Evolutionary conservation across 257 asterid species (phyloP), one percentile per base, ranked within the genome.

Genomic region (Plantago elongata): DNA sequence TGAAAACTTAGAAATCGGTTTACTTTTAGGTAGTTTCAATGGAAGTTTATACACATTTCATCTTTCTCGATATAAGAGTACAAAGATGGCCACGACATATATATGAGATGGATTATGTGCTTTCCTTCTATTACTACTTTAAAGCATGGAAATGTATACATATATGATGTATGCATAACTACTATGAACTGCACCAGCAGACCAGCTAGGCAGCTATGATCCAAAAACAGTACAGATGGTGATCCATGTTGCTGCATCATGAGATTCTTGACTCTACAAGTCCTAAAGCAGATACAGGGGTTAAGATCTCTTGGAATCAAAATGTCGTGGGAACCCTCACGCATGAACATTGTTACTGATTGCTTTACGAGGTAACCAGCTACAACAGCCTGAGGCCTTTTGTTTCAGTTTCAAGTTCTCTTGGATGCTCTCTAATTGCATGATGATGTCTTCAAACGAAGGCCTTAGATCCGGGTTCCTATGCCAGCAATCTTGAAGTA

Each of bases 401-500:
- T 64, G 63, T 30, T 59, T 54, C 71, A 78, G 67, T 30, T 59
- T 54, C 71, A 78, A 65, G 43, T 42, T 66, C 43, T 63, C 81
- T 64, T 80, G 81, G 58, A 80, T 83, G 37, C 13, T 59, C 78
- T 83, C 87, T 30, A 83, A 75, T 48, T 62, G 79, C 56, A 64
- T 9, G 46, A 83, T 80, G 60, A 83, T 83, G 14, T 80, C 83
- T 76, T 76, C 86, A 56, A 83, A 80, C 2, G 77, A 43, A 3
- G 85, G 87, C 68, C 90, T 70, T 29, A 66, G 72, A 52, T 80
- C 81, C 3, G 87, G 83, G 51, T 68, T 76, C 81, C 77, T 80
- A 55, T 83, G 90, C 85, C 90, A 83, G 75, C 90, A 80, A 38
- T 80, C 83, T 69, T 74, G 78, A 9, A 83, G 78, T 65, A 80